These are phyloP conservation scores for Macrocybe gigantea DNA, from an alignment of 768 basidiomycete genomes.

Conservation along the genomic window DNA sequence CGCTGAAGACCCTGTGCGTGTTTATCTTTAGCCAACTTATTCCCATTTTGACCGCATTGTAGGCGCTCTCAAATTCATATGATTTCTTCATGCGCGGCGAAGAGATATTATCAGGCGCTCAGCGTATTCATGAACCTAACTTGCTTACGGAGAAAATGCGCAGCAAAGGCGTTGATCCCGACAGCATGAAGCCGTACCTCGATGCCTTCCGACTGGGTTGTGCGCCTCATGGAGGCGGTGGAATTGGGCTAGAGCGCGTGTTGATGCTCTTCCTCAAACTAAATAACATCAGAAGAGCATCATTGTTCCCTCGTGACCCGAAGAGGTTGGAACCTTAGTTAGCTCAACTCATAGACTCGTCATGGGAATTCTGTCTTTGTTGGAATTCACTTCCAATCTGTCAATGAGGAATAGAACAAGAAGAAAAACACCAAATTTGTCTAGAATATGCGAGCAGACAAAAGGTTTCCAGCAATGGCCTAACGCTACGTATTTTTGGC, in stretches of 20 bases:
- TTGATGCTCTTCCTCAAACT: slow-evolving; percentile 97
- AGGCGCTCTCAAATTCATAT: slow-evolving; percentile 95
- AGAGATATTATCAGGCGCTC: slow-evolving; percentile 97
- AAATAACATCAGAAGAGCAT: slow-evolving; percentile 90
- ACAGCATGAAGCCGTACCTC: slow-evolving; percentile 86
- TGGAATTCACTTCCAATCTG: not conserved
- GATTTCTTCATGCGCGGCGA: slow-evolving; percentile 99
- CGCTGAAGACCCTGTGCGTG: slow-evolving; percentile 74
- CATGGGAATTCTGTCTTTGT: not conserved
- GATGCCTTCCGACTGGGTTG: slow-evolving; percentile 95
- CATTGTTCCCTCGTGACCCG: slow-evolving; percentile 95
- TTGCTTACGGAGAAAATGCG: slow-evolving; percentile 84
- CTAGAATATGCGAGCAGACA: too few relatives aligned
- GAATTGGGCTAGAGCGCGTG: slow-evolving; percentile 92
- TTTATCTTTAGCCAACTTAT: slow-evolving; percentile 4
- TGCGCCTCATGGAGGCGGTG: slow-evolving; percentile 94
- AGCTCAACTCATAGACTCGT: slow-evolving; percentile 1
- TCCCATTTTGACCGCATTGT: slow-evolving; percentile 6
- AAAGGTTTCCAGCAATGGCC: too few relatives aligned
- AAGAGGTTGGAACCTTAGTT: slow-evolving; percentile 82
- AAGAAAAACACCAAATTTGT: too few relatives aligned
- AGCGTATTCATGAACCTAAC: slow-evolving; percentile 89
- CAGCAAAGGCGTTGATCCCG: slow-evolving; percentile 83
- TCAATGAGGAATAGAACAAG: too few relatives aligned
- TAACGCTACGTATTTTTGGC: not conserved